A percentile compares a stretch with the other conserved stretches of the same genome.
Evolutionary conservation across 768 basidiomycete species (phyloP).

Genomic region (Pluteus cervinus): DNA sequence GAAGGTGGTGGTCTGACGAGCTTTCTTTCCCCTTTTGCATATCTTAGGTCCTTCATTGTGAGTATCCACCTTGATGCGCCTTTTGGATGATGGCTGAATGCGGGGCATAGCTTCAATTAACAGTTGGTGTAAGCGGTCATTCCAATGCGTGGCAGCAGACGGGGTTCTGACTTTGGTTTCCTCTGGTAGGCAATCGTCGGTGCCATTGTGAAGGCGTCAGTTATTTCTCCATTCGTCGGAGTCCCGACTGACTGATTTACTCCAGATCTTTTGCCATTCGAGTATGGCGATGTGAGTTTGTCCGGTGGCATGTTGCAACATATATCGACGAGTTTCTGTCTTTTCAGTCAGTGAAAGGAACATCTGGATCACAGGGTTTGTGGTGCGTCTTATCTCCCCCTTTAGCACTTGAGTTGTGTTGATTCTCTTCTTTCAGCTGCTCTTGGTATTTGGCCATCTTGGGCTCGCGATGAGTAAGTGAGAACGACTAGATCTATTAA

Average conservation of each 20-base stretch:
- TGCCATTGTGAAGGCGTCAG: conserved; percentile 50
- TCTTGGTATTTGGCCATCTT: conserved; percentile 27
- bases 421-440: conserved; percentile 21
- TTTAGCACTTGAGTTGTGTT: background rate
- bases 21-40: background rate
- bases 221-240: conserved; percentile 3
- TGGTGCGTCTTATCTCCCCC: conserved; percentile 31
- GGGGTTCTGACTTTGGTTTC: too few species aligned
- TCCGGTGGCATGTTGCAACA: background rate
- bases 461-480: conserved; percentile 32
- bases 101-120: conserved; percentile 21
- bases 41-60: conserved; percentile 30
- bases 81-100: background rate
- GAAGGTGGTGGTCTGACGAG: background rate
- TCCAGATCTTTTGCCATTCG: conserved; percentile 50
- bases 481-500: background rate
- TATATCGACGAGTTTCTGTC: conserved; percentile 5
- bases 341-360: conserved; percentile 50
- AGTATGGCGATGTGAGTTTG: conserved; percentile 53
- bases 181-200: conserved; percentile 45
- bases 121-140: conserved; percentile 25
- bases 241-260: background rate
- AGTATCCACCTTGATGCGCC: conserved; percentile 10
- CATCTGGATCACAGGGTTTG: conserved; percentile 32
- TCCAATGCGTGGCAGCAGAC: conserved; percentile 12